phyloP scores from a whole-genome alignment of 129 eudicot genomes.

The Centaurea solstitialis region DNA sequence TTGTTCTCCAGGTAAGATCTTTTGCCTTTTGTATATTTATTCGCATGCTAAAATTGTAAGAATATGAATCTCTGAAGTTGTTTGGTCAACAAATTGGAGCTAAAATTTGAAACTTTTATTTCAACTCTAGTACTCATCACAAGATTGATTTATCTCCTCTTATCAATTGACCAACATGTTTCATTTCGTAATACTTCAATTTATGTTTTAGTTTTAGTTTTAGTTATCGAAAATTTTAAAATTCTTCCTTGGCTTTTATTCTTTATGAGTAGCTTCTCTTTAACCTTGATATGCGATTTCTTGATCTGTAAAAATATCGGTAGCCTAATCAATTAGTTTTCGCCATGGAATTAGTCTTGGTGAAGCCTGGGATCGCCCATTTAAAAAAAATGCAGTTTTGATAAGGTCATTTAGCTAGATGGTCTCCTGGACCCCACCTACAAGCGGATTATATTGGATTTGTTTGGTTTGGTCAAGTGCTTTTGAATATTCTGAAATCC shows the following conservation, averaged over 20 bases:
- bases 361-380: too few species aligned
- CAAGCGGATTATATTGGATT: background rate
- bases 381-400: background rate
- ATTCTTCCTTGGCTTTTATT: background rate
- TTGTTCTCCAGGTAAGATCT: conserved; percentile 73
- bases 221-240: background rate
- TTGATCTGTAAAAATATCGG: background rate
- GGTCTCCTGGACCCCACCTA: too few species aligned
- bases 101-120: background rate
- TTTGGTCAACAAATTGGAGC: background rate
- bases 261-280: background rate
- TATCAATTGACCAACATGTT: background rate
- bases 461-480: background rate
- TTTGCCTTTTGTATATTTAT: background rate
- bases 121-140: background rate
- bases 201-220: background rate
- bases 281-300: background rate
- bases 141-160: background rate
- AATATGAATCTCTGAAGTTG: background rate
- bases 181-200: background rate
- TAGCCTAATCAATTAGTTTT: background rate
- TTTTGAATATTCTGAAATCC: background rate
- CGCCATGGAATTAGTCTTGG: too few species aligned
- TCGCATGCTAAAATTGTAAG: background rate
- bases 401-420: background rate